Evolutionary conservation across 2,329 filamentous ascomycete species (phyloP).

Genomic region (Cadophora malorum): DNA sequence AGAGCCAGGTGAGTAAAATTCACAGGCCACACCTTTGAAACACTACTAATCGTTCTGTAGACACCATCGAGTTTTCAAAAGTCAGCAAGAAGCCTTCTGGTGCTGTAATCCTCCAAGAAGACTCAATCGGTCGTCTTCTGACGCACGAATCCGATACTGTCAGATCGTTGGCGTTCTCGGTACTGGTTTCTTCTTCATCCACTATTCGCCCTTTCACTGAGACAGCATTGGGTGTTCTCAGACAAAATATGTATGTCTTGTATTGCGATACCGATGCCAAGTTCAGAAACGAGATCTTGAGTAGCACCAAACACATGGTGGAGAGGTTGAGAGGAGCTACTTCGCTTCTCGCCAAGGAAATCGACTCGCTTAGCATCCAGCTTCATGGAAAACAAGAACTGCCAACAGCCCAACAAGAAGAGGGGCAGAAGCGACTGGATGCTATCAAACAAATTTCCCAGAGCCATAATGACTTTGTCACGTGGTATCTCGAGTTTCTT

Average conservation of each 20-base stretch:
- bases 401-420: constrained; percentile 2
- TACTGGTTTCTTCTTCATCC: constrained; percentile 78
- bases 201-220: constrained; percentile 75
- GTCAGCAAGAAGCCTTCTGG: constrained; percentile 44
- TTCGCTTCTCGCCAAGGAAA: constrained; percentile 56
- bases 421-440: constrained; percentile 36
- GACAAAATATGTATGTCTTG: constrained; percentile 70
- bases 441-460: constrained; percentile 36
- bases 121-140: constrained; percentile 59
- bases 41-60: constrained; percentile 27
- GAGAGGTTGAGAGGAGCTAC: constrained; percentile 75
- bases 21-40: constrained; percentile 19
- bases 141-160: constrained; percentile 66
- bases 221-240: constrained; percentile 66
- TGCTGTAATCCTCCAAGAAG: constrained; percentile 48
- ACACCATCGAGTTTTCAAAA: constrained; percentile 47
- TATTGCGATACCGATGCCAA: constrained; percentile 88
- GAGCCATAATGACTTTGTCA: constrained; percentile 69
- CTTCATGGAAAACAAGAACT: constrained; percentile 9
- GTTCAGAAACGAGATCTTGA: constrained; percentile 80
- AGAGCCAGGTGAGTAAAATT: constrained; percentile 60
- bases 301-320: constrained; percentile 76
- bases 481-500: constrained; percentile 77
- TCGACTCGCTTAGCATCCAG: constrained; percentile 34
- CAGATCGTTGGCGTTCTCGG: constrained; percentile 79